Percentiles rank a stretch among this genome's conserved stretches.
Evolutionary conservation across 768 basidiomycete genomes (phyloP).

Genomic region (Boletus sp.): DNA sequence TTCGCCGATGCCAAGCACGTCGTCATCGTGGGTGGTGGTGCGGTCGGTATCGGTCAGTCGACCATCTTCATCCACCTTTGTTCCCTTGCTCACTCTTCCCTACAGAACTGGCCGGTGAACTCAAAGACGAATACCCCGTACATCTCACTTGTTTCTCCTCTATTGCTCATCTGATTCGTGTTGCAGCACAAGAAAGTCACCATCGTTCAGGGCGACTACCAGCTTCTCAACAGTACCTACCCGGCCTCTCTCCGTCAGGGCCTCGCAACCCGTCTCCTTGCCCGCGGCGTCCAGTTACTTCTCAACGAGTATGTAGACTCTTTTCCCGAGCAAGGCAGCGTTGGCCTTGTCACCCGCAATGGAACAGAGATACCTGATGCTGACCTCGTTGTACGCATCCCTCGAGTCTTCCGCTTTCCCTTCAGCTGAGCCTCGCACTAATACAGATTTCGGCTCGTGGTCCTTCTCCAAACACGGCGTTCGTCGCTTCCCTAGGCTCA

Average conservation of each 20-base stretch:
- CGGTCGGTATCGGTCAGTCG: constrained; percentile 47
- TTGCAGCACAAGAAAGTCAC: constrained; percentile 45
- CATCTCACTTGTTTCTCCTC: constrained; percentile 5
- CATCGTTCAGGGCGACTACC: constrained; percentile 52
- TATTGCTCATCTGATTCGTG: constrained; percentile 5
- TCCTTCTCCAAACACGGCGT: constrained; percentile 50
- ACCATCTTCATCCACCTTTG: background rate
- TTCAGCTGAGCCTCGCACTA: background rate
- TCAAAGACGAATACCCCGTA: constrained; percentile 41
- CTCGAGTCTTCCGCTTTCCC: background rate
- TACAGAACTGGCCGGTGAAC: constrained; percentile 44
- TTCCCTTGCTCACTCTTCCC: background rate
- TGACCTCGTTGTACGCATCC: constrained; percentile 53
- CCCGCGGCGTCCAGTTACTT: constrained; percentile 48
- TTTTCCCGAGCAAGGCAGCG: constrained; percentile 35
- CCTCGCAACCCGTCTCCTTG: constrained; percentile 39
- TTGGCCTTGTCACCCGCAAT: constrained; percentile 46
- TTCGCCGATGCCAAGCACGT: constrained; percentile 39
- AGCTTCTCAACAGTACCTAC: constrained; percentile 58
- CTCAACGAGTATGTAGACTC: constrained; percentile 52
- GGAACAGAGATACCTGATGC: constrained; percentile 46
- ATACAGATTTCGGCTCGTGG: constrained; percentile 28
- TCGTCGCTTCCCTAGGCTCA: constrained; percentile 45
- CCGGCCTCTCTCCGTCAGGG: constrained; percentile 49
- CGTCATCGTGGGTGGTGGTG: constrained; percentile 54